Base-by-base conservation (phyloP, 1,284 basidiomycete species). In the Cryptococcus depauperatus region DNA sequence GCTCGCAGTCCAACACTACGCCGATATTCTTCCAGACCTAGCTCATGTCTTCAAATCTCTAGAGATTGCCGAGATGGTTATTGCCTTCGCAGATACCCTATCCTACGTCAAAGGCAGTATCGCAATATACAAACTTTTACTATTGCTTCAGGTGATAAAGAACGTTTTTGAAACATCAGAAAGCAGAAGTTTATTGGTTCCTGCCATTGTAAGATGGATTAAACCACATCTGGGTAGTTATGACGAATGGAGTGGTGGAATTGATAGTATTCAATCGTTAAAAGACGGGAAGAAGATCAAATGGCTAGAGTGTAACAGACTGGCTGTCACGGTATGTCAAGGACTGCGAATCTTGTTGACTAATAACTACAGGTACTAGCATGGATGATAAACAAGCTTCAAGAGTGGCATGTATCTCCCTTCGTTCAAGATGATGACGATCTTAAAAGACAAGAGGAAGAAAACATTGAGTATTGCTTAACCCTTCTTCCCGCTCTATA, bases 171-270 rank as follows among this genome's bases (percentile, higher is more conserved):
- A 92, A 57, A 81, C 84, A 52, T 73, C 82, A 3, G 78, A 85
- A 46, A 83, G 85, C 8, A 81, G 93, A 13, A 77, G 83, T 0
- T 72, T 86, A 13, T 76, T 98, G 18, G 82, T 95, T 5, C 92
- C 95, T 46, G 82, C 84, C 23, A 80, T 97, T 29, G 82, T 91
- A 3, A 78, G 84, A 19, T 96, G 91, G 90, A 83, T 97, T 56
- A 93, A 91, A 61, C 90, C 91, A 0, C 84, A 93, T 65, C 85
- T 97, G 54, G 92, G 92, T n/a, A 76, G 79, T 16, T 95, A 85
- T 61, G 89, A 95, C 53, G 59, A 52, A 35, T 48, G 54, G 19
- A 48, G 48, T 3, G 49, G 44, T 0, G 46, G 57, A 7, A 48
- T 46, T 26, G 56, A 51, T 35, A 45, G 52, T 30, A 50, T 47